A percentile compares a stretch with the other conserved stretches of the same genome.
Conservation (phyloP, 371 early-diverging fungal species). For the Encephalitozoon romaleae region DNA sequence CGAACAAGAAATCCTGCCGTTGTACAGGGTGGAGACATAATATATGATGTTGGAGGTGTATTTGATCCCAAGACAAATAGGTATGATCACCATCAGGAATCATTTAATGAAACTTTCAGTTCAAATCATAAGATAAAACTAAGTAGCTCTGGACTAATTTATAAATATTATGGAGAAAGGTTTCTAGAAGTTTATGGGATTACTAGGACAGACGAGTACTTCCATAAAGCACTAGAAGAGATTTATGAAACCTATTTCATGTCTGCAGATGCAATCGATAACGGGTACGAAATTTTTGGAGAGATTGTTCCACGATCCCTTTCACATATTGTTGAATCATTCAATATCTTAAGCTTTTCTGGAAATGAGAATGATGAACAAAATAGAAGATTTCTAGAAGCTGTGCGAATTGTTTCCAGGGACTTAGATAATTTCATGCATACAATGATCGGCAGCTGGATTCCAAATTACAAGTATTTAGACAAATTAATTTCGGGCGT, state of each 20-base stretch:
- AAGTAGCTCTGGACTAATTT: constrained; percentile 79
- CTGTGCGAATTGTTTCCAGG: constrained; percentile 38
- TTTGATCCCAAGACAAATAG: constrained; percentile 70
- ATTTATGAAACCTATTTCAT: constrained; percentile 51
- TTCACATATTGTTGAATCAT: constrained; percentile 26
- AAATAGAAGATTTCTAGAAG: constrained; percentile 32
- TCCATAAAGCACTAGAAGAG: constrained; percentile 25
- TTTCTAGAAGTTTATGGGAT: constrained; percentile 9
- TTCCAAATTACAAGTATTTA: background rate
- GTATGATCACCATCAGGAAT: constrained; percentile 93
- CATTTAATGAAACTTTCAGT: constrained; percentile 76
- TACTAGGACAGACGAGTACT: background rate
- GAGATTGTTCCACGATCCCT: constrained; percentile 40
- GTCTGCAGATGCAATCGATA: constrained; percentile 57
- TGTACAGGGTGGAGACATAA: constrained; percentile 71
- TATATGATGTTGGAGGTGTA: constrained; percentile 90
- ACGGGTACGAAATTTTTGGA: constrained; percentile 48
- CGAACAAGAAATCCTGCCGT: constrained; percentile 75
- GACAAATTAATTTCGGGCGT: background rate
- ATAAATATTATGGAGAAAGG: constrained; percentile 64
- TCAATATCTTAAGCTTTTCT: background rate
- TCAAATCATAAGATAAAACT: constrained; percentile 69
- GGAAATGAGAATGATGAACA: background rate
- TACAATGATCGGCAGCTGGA: constrained; percentile 12
- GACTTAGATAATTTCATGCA: constrained; percentile 44